These are phyloP conservation scores for Starmerella tilneyi DNA, from an alignment of 805 yeast species.

Conservation along the genomic window DNA sequence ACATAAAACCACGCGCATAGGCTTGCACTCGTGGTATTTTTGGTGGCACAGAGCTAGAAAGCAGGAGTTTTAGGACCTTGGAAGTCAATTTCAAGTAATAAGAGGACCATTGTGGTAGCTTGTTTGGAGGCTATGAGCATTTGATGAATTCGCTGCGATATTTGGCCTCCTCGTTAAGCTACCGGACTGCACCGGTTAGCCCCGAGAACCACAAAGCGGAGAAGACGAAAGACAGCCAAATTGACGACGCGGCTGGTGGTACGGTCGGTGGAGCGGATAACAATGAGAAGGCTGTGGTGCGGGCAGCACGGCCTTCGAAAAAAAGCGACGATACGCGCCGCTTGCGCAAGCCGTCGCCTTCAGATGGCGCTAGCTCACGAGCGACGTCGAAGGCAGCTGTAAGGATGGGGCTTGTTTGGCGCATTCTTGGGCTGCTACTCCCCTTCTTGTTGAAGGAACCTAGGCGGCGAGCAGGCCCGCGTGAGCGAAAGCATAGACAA, in stretches of 20 bases:
- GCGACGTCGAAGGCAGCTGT: background rate
- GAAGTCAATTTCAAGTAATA: too few species aligned
- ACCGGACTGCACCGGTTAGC: background rate
- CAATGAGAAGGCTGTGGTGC: conserved; percentile 6
- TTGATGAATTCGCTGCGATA: conserved; percentile 18
- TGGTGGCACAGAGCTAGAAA: conserved; percentile 3
- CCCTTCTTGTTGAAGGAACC: conserved; percentile 8
- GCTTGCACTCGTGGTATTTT: background rate
- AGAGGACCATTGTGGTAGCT: background rate
- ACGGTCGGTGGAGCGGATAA: too few species aligned
- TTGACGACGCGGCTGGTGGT: too few species aligned
- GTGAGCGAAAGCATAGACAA: conserved; percentile 1
- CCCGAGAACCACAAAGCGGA: background rate
- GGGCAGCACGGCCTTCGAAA: conserved; percentile 3
- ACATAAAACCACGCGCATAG: conserved; percentile 1
- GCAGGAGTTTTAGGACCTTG: too few species aligned
- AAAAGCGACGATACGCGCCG: background rate
- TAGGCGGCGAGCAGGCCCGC: background rate
- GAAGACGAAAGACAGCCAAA: too few species aligned
- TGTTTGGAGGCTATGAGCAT: background rate
- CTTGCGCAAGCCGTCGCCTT: background rate
- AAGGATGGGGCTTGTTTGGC: conserved; percentile 9
- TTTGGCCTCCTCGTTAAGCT: conserved; percentile 9
- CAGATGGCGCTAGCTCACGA: background rate
- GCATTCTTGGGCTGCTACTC: conserved; percentile 3